Percentiles rank a stretch among this genome's conserved stretches.
Conservation (phyloP, 1,284 basidiomycete species). For the Cutaneotrichosporon cutaneum region DNA sequence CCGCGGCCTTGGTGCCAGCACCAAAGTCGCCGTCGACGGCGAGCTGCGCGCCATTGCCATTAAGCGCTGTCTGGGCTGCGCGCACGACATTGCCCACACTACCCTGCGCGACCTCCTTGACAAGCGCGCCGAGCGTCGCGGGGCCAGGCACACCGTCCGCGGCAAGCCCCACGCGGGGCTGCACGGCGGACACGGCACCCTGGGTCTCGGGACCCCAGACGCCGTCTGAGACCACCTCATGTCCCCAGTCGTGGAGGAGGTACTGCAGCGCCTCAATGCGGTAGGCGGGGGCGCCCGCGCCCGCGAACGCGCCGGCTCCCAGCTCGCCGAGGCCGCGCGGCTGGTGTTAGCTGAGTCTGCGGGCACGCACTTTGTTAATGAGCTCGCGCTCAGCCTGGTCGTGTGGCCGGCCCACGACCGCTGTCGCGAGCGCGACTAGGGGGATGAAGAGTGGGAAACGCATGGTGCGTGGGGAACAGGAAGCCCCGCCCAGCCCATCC, state of each 20-base stretch:
- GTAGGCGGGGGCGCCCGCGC: background rate
- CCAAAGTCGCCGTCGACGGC: constrained; percentile 16
- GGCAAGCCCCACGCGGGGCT: background rate
- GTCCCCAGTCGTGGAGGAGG: constrained; percentile 10
- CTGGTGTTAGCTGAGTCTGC: background rate
- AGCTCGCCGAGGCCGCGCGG: constrained; percentile 6
- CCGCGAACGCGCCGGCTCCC: constrained; percentile 7
- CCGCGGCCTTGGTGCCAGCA: background rate
- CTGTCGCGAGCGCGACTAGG: background rate
- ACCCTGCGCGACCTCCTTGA: background rate
- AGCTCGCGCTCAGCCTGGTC: no score
- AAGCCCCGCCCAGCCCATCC: no score
- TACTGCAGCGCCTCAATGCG: constrained; percentile 11
- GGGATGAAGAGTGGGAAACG: background rate
- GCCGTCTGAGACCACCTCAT: constrained; percentile 11
- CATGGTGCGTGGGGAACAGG: background rate
- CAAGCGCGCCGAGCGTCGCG: constrained; percentile 16
- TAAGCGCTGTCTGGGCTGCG: constrained; percentile 12
- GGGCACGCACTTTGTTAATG: background rate
- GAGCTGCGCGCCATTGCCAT: background rate
- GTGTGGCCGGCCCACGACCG: no score
- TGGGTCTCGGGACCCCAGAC: constrained; percentile 6
- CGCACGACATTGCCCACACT: background rate
- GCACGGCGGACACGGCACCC: constrained; percentile 7
- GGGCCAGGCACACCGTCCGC: constrained; percentile 11